phyloP scores from a whole-genome alignment of 2,329 filamentous ascomycete species.

The Paraphoma sp. region DNA sequence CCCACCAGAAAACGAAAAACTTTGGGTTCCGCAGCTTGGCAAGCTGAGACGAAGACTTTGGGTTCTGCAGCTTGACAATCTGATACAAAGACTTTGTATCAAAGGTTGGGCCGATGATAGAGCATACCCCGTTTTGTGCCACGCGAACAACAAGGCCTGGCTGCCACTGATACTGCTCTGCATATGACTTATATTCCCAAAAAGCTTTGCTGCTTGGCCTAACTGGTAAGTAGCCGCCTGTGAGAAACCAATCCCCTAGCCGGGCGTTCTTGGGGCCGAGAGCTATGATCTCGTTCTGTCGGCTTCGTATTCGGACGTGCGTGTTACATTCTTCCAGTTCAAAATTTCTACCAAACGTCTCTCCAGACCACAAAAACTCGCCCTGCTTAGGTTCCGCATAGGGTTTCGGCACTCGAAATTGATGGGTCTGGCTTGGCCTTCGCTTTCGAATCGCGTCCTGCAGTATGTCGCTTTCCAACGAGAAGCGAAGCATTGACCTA shows the following conservation, averaged over 20 bases:
- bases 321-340: background rate
- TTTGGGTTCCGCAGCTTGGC: background rate
- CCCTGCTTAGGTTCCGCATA: background rate
- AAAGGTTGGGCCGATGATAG: background rate
- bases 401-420: background rate
- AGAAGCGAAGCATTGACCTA: background rate
- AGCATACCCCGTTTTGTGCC: background rate
- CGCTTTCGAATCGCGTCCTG: background rate
- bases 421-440: background rate
- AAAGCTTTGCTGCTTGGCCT: too few species aligned
- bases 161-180: background rate
- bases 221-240: background rate
- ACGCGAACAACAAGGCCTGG: background rate
- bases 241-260: background rate
- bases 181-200: background rate
- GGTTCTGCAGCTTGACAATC: background rate
- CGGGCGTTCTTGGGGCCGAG: background rate
- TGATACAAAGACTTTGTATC: too few species aligned
- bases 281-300: background rate
- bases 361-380: background rate
- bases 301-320: background rate
- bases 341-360: background rate
- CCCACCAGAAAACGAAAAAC: background rate
- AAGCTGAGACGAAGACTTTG: too few species aligned
- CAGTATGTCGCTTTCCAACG: background rate